A percentile compares a stretch with the other conserved stretches of the same genome.
Conservation (phyloP, 129 eudicot genomes). For the Pittosporum tobira region DNA sequence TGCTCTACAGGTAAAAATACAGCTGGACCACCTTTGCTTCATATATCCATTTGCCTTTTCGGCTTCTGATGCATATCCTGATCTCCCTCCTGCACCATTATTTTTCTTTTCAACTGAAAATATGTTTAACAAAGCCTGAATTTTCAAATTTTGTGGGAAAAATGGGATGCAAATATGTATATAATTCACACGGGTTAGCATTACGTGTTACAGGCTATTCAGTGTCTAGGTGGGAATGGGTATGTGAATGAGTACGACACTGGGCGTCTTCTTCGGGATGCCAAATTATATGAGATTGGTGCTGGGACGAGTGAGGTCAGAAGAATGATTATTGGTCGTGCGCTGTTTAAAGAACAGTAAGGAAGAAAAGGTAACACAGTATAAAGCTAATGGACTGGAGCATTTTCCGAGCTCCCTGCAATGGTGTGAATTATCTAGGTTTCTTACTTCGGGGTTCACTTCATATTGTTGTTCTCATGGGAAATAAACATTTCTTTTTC, state of each 20-base stretch:
- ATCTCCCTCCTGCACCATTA: too few species aligned
- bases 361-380: not conserved
- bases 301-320: conserved; percentile 94
- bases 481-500: too few species aligned
- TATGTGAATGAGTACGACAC: conserved; percentile 87
- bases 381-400: not conserved
- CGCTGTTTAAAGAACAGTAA: conserved; percentile 62
- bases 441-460: too few species aligned
- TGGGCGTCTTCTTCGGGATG: conserved; percentile 85
- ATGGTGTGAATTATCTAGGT: too few species aligned
- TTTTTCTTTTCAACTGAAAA: not conserved
- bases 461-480: too few species aligned
- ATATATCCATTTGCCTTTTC: not conserved
- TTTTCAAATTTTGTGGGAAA: not conserved
- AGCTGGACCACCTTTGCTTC: not conserved
- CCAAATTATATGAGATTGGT: conserved; percentile 85
- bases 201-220: conserved; percentile 64
- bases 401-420: not conserved
- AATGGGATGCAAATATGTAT: not conserved
- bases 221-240: conserved; percentile 93
- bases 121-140: too few species aligned
- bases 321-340: conserved; percentile 73
- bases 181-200: not conserved
- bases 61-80: not conserved
- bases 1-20: conserved; percentile 70